A percentile compares a stretch with the other conserved stretches of the same genome.
These are phyloP conservation scores for Nakazawaea holstii DNA, from an alignment of 805 yeast genomes.

Conservation along the genomic window DNA sequence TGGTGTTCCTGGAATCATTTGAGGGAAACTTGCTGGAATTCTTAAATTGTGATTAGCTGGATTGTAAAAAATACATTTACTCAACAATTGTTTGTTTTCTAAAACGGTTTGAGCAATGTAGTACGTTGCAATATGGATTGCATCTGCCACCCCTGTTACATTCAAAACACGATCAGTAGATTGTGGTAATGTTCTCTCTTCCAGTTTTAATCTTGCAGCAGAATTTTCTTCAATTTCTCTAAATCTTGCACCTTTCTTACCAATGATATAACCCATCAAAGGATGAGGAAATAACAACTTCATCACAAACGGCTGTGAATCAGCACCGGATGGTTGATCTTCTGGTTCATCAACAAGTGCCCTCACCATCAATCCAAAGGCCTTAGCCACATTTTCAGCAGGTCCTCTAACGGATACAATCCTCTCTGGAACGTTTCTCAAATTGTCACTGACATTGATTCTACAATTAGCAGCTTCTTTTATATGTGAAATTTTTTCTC, in stretches of 20 bases:
- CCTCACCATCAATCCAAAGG: slow-evolving; percentile 69
- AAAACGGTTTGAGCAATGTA: slow-evolving; percentile 64
- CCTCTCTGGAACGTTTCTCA: slow-evolving; percentile 67
- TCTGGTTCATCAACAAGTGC: slow-evolving; percentile 63
- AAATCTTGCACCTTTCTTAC: slow-evolving; percentile 67
- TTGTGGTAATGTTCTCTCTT: slow-evolving; percentile 63
- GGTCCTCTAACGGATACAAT: slow-evolving; percentile 70
- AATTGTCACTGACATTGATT: slow-evolving; percentile 67
- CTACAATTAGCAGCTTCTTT: slow-evolving; percentile 60
- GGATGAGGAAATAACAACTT: slow-evolving; percentile 71
- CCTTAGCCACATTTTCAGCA: slow-evolving; percentile 74
- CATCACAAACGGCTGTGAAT: slow-evolving; percentile 50
- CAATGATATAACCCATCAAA: slow-evolving; percentile 75
- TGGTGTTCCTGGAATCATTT: slow-evolving; percentile 11
- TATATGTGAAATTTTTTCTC: slow-evolving; percentile 64
- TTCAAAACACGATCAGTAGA: slow-evolving; percentile 74
- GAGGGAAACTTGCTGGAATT: slow-evolving; percentile 21
- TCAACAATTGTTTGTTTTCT: slow-evolving; percentile 53
- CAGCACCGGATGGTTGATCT: slow-evolving; percentile 52
- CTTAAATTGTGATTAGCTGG: slow-evolving; percentile 40
- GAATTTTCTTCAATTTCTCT: slow-evolving; percentile 79
- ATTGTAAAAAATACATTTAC: slow-evolving; percentile 53
- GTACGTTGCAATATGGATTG: slow-evolving; percentile 78
- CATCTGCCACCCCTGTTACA: slow-evolving; percentile 78
- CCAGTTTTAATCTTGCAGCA: slow-evolving; percentile 72